Base-by-base conservation (phyloP, 2,329 filamentous ascomycete genomes). In the Zelopaecilomyces penicillatus region DNA sequence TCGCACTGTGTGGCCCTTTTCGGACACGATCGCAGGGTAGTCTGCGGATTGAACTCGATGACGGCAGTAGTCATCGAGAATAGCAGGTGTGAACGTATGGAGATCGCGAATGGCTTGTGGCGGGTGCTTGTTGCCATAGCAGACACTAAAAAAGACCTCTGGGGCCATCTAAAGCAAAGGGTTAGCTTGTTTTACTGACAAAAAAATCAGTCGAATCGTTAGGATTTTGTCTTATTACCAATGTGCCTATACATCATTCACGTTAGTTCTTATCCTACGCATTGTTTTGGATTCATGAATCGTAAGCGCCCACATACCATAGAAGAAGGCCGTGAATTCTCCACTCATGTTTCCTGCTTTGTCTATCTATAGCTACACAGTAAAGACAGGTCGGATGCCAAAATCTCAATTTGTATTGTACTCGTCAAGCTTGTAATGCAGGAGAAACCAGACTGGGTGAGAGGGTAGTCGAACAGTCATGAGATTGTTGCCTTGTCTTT, bases 131-230 rank as follows among this genome's bases (percentile, higher is more conserved):
- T 67, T 65, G 52, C 81, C 78, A 65, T 90, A 87, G 64, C 87
- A 87, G 37, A 95, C 89, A 31, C 85, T 84, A 67, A 85, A 84
- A 54, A 97, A 87, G 56, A 97, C 82, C 57, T 85, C 79, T 0
- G 85, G 80, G n/a, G 83, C 85, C 89, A 96, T 96, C 68, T 70
- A 39, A 6, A 1, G 12, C 6, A 29, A 19, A 19, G 19, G 42
- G 49, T 57, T 48, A 62, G 60, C 26, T 6, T n/a, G 26, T 29
- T 12, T 39, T 28, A 26, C 6, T 2, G 10, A n/a, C 11, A 37
- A 6, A 6, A 5, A 37, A 32, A 39, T 35, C 5, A n/a, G 10
- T 31, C 9, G 5, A 4, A 10, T 26, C 2, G 6, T 31, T n/a
- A 32, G 12, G 42, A 28, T 2, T 34, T 30, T 11, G 5, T 10